Conservation (phyloP, 305 asterid genomes). For the Ilex paraguariensis region DNA sequence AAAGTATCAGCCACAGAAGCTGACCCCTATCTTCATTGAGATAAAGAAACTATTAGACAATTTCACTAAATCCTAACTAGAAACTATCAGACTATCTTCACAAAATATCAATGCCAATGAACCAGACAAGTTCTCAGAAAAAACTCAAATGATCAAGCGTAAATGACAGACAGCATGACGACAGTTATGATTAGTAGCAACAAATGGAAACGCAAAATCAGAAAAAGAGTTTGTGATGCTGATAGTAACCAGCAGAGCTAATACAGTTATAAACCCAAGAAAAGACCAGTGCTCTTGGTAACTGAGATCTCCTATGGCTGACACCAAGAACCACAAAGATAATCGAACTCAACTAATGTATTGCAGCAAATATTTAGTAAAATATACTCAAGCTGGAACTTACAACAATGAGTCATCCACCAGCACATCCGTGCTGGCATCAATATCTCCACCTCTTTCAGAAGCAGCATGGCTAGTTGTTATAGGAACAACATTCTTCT, state of each 20-base stretch:
- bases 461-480: conserved; percentile 90
- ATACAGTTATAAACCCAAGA: too few relatives aligned
- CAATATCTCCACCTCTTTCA: conserved; percentile 96
- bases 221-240: too few relatives aligned
- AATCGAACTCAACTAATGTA: too few relatives aligned
- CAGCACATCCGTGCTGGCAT: conserved; percentile 84
- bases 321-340: too few relatives aligned
- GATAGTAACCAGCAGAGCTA: too few relatives aligned
- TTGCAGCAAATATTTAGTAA: too few relatives aligned
- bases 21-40: conserved; percentile 7
- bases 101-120: background rate
- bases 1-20: conserved; percentile 12
- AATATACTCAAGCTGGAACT: conserved; percentile 23
- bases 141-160: background rate
- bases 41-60: background rate
- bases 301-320: too few relatives aligned
- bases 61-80: too few relatives aligned
- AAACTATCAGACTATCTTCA: background rate
- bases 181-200: too few relatives aligned
- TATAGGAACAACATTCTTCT: conserved; percentile 76
- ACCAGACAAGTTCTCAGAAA: background rate
- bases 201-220: too few relatives aligned
- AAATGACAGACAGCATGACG: background rate
- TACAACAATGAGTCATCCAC: conserved; percentile 87
- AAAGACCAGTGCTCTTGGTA: too few relatives aligned